Evolutionary conservation across 2,329 filamentous ascomycete species (phyloP).

Genomic region (Phaeosphaeriaceae sp.): DNA sequence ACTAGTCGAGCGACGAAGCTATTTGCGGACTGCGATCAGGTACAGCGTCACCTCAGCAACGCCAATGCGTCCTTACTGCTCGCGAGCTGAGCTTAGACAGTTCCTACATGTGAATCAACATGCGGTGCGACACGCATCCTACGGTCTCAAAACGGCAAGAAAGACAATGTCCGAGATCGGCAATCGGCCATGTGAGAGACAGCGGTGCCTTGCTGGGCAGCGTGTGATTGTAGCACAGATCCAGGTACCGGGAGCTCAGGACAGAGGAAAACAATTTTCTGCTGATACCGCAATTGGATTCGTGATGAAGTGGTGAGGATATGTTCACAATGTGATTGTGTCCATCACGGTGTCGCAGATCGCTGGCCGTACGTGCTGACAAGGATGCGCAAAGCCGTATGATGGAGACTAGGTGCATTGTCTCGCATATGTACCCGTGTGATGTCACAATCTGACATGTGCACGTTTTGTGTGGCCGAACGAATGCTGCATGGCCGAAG

Average conservation of each 20-base stretch:
- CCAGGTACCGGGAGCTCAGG: not conserved
- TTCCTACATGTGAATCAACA: not conserved
- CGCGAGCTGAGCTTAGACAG: not conserved
- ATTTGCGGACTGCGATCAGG: conserved; percentile 4
- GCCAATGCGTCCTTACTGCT: conserved; percentile 3
- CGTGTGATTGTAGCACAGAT: conserved; percentile 4
- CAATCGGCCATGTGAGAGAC: not conserved
- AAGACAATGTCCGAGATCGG: conserved; percentile 1
- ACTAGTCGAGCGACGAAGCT: conserved; percentile 2
- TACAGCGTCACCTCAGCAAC: conserved; percentile 14
- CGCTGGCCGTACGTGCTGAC: not conserved
- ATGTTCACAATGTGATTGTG: not conserved
- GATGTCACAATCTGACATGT: not conserved
- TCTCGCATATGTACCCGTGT: not conserved
- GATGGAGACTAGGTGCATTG: not conserved
- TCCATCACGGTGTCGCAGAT: not conserved
- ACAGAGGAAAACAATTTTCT: too few species aligned
- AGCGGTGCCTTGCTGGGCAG: not conserved
- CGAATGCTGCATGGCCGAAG: not conserved
- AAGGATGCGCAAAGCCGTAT: conserved; percentile 9
- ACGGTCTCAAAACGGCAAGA: not conserved
- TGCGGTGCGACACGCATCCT: not conserved
- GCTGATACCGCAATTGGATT: too few species aligned
- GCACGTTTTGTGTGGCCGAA: not conserved
- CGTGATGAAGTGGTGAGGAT: not conserved